Percentiles rank a stretch among this genome's conserved stretches.
Evolutionary conservation across 768 basidiomycete species (phyloP).

Genomic region (Strobilomyces echinocephalus): DNA sequence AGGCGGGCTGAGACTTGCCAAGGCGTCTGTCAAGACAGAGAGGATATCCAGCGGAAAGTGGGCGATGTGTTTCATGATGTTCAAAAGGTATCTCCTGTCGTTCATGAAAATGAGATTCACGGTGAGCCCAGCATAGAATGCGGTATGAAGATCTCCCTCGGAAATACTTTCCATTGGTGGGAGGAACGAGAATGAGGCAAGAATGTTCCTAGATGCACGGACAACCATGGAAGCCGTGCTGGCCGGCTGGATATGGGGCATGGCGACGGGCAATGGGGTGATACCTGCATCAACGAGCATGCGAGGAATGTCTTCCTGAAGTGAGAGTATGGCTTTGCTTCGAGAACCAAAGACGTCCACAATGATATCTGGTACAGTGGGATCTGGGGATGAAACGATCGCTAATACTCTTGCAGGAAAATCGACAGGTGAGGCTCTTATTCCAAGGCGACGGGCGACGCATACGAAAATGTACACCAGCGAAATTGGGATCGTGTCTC

Average conservation of each 20-base stretch:
- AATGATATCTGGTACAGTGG: conserved; percentile 34
- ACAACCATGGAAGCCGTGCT: conserved; percentile 35
- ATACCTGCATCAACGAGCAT: conserved; percentile 28
- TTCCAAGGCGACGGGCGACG: conserved; percentile 46
- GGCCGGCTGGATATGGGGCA: conserved; percentile 27
- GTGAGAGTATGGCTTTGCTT: conserved; percentile 30
- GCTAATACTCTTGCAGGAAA: conserved; percentile 55
- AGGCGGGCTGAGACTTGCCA: conserved; percentile 27
- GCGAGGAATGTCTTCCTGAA: conserved; percentile 33
- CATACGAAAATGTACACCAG: conserved; percentile 55
- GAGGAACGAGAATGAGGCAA: conserved; percentile 28
- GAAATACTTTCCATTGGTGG: conserved; percentile 18
- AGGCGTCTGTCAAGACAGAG: conserved; percentile 36
- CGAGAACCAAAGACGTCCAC: conserved; percentile 47
- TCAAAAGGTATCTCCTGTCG: conserved; percentile 29
- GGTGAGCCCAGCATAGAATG: conserved; percentile 34
- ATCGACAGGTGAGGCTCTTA: conserved; percentile 49
- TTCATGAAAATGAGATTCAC: conserved; percentile 36
- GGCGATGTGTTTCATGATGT: conserved; percentile 31
- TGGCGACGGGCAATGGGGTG: conserved; percentile 12
- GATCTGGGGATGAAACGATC: conserved; percentile 39
- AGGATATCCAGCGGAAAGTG: conserved; percentile 40
- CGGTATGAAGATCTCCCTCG: conserved; percentile 33
- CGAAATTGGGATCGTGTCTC: conserved; percentile 53
- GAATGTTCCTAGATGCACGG: conserved; percentile 38